Evolutionary conservation across 495 filamentous ascomycete genomes (phyloP), one percentile per base, ranked within the genome.

Genomic region (Penicillium roqueforti): DNA sequence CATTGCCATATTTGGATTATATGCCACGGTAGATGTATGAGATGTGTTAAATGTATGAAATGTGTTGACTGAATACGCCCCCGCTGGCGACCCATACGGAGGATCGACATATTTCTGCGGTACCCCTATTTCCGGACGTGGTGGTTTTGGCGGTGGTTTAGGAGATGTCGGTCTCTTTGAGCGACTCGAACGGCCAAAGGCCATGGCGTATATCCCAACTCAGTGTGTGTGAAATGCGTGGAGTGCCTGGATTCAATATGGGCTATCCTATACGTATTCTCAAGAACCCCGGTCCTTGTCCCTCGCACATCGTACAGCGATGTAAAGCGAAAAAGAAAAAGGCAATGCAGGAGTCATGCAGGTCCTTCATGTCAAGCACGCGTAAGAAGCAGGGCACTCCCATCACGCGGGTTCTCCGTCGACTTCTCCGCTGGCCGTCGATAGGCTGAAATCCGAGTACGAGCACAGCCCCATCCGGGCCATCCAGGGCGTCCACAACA

Each of bases 401-500:
- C 28, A 29, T 29, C 28, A 29, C 7, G 26, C 26, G 25, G 25
- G 37, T 25, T 45, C 31, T 4, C 22, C 11, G 20, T 48, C 3
- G 34, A 4, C 22, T 18, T 14, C n/a, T n/a, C n/a, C n/a, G 0
- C 22, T n/a, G 31, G n/a, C 34, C 23, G 8, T 18, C 23, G 14
- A 40, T 41, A 41, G 47, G 47, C 47, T 22, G 16, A 9, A 11
- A 18, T 31, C 10, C 3, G 13, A n/a, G 29, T 13, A 8, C 16
- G 14, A 42, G 40, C 50, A 52, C 50, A 44, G 50, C 50, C 50
- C 39, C 50, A 22, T 16, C 13, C 26, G 32, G 39, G 38, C 39
- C 50, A n/a, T n/a, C n/a, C n/a, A n/a, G n/a, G n/a, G 19, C 29
- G 19, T 42, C 1, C 13, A 20, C 37, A 19, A 16, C 50, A 16